Percentiles rank a stretch among this genome's conserved stretches.
Conservation (phyloP, 305 asterid species). For the Fraxinus latifolia region DNA sequence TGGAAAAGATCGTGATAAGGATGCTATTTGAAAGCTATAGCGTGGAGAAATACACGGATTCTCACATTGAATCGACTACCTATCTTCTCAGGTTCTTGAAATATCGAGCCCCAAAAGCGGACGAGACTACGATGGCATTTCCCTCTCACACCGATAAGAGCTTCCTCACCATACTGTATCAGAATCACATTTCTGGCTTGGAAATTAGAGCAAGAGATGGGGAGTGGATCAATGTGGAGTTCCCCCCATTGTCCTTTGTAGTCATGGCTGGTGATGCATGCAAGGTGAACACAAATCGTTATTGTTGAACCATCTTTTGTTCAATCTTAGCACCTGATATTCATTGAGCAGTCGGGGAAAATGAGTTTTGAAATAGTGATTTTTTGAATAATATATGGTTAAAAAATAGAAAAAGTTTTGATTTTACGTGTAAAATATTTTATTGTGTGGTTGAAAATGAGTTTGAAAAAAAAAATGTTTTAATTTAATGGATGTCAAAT, state of each 20-base stretch:
- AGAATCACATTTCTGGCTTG: constrained; percentile 54
- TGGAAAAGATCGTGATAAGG: constrained; percentile 37
- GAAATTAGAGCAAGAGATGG: constrained; percentile 47
- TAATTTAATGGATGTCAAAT: too few relatives aligned
- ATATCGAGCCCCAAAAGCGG: constrained; percentile 39
- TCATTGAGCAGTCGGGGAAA: too few relatives aligned
- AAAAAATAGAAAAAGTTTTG: too few relatives aligned
- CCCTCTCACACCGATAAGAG: constrained; percentile 60
- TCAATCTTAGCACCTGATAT: background rate
- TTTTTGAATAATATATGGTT: too few relatives aligned
- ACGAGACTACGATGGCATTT: constrained; percentile 45
- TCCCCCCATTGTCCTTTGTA: constrained; percentile 50
- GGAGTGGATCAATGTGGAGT: constrained; percentile 45
- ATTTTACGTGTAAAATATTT: too few relatives aligned
- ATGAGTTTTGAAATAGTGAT: too few relatives aligned
- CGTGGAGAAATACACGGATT: constrained; percentile 24
- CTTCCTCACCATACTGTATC: constrained; percentile 47
- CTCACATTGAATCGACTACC: constrained; percentile 38
- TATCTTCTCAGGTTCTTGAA: constrained; percentile 52
- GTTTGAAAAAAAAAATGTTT: too few relatives aligned
- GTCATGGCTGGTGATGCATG: constrained; percentile 67
- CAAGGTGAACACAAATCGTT: constrained; percentile 26
- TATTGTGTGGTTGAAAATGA: too few relatives aligned
- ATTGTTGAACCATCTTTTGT: background rate
- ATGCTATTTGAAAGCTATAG: constrained; percentile 57